Percentiles rank a stretch among this genome's conserved stretches.
phyloP scores from a whole-genome alignment of 2,329 filamentous ascomycete genomes.

The Dactylellina drechsleri region DNA sequence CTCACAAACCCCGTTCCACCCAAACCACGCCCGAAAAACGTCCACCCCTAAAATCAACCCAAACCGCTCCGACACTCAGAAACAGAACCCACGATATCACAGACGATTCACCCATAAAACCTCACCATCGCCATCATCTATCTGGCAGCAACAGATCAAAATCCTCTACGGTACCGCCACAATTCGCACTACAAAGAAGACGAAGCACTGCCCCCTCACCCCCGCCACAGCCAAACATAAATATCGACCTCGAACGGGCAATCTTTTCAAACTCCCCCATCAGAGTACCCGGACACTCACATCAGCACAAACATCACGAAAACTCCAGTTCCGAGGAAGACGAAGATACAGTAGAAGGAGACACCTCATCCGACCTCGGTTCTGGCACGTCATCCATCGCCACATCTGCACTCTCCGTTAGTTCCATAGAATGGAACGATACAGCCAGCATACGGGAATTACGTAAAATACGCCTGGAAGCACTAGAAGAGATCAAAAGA shows the following conservation, averaged over 20 bases:
- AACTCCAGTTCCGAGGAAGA: conserved; percentile 45
- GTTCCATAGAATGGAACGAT: conserved; percentile 51
- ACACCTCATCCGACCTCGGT: conserved; percentile 18
- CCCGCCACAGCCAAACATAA: conserved; percentile 5
- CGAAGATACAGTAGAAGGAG: conserved; percentile 22
- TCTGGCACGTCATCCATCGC: conserved; percentile 45
- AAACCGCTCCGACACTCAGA: conserved; percentile 16
- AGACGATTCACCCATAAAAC: conserved; percentile 26
- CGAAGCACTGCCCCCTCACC: conserved; percentile 11
- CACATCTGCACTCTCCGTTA: conserved; percentile 46
- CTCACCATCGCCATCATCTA: not conserved
- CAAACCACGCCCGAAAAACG: conserved; percentile 45
- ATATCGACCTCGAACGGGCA: conserved; percentile 39
- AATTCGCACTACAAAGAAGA: conserved; percentile 29
- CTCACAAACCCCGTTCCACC: conserved; percentile 42
- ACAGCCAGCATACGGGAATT: conserved; percentile 41
- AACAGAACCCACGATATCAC: not conserved
- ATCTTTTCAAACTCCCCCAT: conserved; percentile 51
- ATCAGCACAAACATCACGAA: conserved; percentile 23
- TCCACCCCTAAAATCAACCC: conserved; percentile 12
- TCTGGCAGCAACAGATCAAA: conserved; percentile 9
- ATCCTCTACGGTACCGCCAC: conserved; percentile 8
- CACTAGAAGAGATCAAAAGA: conserved; percentile 31
- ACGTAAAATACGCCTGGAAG: conserved; percentile 38
- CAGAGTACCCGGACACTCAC: conserved; percentile 29